Evolutionary conservation across 83 land plant genomes (phyloP).

Genomic region (Picea abies): DNA sequence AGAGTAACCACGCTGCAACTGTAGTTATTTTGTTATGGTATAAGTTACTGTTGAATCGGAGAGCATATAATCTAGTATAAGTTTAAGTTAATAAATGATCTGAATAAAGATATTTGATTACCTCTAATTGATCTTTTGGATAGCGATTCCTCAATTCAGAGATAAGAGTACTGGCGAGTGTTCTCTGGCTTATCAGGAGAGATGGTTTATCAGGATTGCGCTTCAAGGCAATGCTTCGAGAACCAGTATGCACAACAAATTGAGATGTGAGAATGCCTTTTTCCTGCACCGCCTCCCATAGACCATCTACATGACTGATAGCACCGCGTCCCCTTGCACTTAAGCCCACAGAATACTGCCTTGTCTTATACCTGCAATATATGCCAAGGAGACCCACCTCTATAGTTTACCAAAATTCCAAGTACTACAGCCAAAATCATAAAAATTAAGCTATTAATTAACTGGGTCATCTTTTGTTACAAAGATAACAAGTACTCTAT

Average conservation of each 20-base stretch:
- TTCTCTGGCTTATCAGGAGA: conserved; percentile 34
- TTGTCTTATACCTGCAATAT: conserved; percentile 28
- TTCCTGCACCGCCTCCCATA: conserved; percentile 37
- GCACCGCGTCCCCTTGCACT: conserved; percentile 47
- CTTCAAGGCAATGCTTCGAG: conserved; percentile 31
- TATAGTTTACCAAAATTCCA: neutral
- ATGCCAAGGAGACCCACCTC: neutral
- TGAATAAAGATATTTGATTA: neutral
- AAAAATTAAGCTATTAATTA: neutral
- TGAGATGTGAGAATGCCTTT: conserved; percentile 45
- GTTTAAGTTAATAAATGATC: neutral
- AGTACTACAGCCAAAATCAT: neutral
- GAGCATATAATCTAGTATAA: neutral
- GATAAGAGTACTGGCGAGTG: conserved; percentile 32
- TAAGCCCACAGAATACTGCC: conserved; percentile 48
- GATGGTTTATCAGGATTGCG: conserved; percentile 44
- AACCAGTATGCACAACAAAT: conserved; percentile 35
- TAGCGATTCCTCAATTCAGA: conserved; percentile 28
- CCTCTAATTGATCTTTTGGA: conserved; percentile 33
- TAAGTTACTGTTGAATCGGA: neutral
- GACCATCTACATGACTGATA: conserved; percentile 35
- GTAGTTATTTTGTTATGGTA: neutral
- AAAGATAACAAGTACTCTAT: neutral
- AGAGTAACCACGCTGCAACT: neutral
- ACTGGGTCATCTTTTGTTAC: no score